A percentile compares a stretch with the other conserved stretches of the same genome.
These are phyloP conservation scores for Warburgia ugandensis DNA, from an alignment of 164 flowering plant species.

Conservation along the genomic window DNA sequence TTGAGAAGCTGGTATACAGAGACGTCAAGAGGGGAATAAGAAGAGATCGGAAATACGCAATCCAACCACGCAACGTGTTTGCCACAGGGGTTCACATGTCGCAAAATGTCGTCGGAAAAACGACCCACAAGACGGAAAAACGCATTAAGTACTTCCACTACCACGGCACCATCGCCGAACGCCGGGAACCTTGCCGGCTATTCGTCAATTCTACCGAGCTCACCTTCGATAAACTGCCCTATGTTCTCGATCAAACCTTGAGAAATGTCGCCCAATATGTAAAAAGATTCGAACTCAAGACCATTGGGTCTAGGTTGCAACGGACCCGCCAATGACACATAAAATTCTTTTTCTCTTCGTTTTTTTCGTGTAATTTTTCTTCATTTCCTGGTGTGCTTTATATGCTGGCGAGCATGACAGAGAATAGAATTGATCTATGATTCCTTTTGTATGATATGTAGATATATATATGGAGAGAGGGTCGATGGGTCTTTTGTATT, in stretches of 20 bases:
- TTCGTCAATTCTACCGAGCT: conserved; percentile 30
- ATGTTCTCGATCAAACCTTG: conserved; percentile 49
- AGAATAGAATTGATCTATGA: neutral
- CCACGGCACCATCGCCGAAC: conserved; percentile 69
- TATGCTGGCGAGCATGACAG: neutral
- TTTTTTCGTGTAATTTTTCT: neutral
- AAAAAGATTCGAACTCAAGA: conserved; percentile 56
- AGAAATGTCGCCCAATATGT: conserved; percentile 29
- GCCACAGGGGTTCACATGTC: conserved; percentile 96
- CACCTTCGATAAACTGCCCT: conserved; percentile 38
- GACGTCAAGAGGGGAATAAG: conserved; percentile 65
- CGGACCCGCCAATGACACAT: conserved; percentile 42
- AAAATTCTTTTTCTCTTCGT: neutral
- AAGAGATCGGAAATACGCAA: conserved; percentile 85
- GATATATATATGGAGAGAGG: neutral
- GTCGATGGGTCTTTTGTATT: neutral
- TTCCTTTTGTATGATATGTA: conserved; percentile 3
- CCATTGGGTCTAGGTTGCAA: conserved; percentile 44
- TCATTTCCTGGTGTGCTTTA: neutral
- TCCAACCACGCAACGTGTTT: conserved; percentile 65
- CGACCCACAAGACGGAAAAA: conserved; percentile 53
- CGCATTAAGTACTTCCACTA: conserved; percentile 77
- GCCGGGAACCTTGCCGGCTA: conserved; percentile 65
- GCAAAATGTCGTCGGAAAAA: conserved; percentile 51
- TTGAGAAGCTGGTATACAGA: conserved; percentile 82